These are phyloP conservation scores for Phycomyces nitens DNA, from an alignment of 192 early-diverging fungal genomes.

Conservation along the genomic window DNA sequence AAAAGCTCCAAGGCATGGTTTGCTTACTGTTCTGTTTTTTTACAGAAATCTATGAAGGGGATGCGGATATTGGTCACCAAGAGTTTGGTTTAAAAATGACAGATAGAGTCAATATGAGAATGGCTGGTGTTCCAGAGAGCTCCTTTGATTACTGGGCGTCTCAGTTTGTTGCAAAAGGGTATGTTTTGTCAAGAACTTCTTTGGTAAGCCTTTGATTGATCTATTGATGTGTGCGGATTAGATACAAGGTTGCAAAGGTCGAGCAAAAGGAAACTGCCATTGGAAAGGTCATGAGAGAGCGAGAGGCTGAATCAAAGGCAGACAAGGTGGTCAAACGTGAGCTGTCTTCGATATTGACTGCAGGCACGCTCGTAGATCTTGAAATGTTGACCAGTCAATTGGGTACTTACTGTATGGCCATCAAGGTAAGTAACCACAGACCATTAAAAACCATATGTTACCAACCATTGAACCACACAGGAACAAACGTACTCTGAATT, in stretches of 20 bases:
- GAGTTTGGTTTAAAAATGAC: slow-evolving; percentile 96
- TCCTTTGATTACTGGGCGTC: slow-evolving; percentile 94
- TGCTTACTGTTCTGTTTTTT: not conserved
- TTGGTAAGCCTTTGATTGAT: not conserved
- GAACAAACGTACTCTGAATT: slow-evolving; percentile 34
- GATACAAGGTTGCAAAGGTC: slow-evolving; percentile 87
- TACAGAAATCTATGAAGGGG: slow-evolving; percentile 95
- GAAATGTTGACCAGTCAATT: slow-evolving; percentile 83
- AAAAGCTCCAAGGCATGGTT: not conserved
- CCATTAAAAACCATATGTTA: slow-evolving; percentile 10
- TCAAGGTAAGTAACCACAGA: slow-evolving; percentile 61
- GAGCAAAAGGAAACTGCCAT: slow-evolving; percentile 96
- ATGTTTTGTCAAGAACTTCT: slow-evolving; percentile 25
- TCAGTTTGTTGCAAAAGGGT: slow-evolving; percentile 92
- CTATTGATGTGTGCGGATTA: not conserved
- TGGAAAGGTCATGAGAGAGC: slow-evolving; percentile 89
- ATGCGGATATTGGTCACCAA: slow-evolving; percentile 94
- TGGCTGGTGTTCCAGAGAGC: slow-evolving; percentile 96
- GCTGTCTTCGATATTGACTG: slow-evolving; percentile 81
- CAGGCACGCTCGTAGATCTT: slow-evolving; percentile 88
- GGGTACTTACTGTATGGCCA: slow-evolving; percentile 92
- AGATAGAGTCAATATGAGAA: slow-evolving; percentile 97
- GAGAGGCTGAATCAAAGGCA: slow-evolving; percentile 41
- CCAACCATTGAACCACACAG: slow-evolving; percentile 3
- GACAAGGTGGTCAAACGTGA: slow-evolving; percentile 85